phyloP scores from a whole-genome alignment of 2,329 filamentous ascomycete species.

The Tolypocladium tundrense region DNA sequence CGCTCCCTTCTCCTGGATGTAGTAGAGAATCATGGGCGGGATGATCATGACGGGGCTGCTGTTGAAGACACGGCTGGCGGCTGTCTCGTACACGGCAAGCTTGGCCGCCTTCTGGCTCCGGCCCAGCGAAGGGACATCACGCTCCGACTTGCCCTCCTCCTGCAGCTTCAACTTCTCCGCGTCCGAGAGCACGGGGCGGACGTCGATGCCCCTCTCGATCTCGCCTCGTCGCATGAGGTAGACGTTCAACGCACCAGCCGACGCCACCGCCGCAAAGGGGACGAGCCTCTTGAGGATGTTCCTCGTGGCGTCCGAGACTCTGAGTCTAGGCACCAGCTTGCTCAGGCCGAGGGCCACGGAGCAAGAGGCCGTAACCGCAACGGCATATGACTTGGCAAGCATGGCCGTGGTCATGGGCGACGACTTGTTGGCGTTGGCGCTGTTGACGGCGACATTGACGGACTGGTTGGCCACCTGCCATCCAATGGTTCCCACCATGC shows the following conservation, averaged over 20 bases:
- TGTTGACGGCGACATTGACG: constrained; percentile 96
- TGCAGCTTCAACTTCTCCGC: constrained; percentile 51
- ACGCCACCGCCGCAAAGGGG: constrained; percentile 90
- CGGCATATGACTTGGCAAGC: constrained; percentile 79
- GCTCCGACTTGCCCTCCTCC: constrained; percentile 49
- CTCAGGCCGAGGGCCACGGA: constrained; percentile 89
- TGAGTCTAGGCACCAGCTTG: constrained; percentile 75
- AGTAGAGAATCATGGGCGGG: constrained; percentile 75
- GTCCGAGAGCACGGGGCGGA: constrained; percentile 71
- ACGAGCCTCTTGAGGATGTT: constrained; percentile 77
- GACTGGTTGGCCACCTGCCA: constrained; percentile 98
- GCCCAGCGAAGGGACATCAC: constrained; percentile 62
- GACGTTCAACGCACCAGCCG: constrained; percentile 84
- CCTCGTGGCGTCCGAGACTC: constrained; percentile 65
- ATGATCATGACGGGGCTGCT: constrained; percentile 96
- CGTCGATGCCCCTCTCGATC: constrained; percentile 84
- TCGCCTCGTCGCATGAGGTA: constrained; percentile 97
- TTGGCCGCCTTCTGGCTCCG: constrained; percentile 82
- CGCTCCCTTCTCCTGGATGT: constrained; percentile 51
- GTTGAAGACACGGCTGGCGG: constrained; percentile 83
- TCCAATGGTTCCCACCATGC: constrained; percentile 71
- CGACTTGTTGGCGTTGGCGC: constrained; percentile 95
- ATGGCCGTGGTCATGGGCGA: constrained; percentile 73
- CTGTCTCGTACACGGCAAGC: constrained; percentile 86
- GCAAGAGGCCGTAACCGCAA: constrained; percentile 88